These are phyloP conservation scores for Colletotrichum trifolii DNA, from an alignment of 2,329 filamentous ascomycete genomes.

Conservation along the genomic window DNA sequence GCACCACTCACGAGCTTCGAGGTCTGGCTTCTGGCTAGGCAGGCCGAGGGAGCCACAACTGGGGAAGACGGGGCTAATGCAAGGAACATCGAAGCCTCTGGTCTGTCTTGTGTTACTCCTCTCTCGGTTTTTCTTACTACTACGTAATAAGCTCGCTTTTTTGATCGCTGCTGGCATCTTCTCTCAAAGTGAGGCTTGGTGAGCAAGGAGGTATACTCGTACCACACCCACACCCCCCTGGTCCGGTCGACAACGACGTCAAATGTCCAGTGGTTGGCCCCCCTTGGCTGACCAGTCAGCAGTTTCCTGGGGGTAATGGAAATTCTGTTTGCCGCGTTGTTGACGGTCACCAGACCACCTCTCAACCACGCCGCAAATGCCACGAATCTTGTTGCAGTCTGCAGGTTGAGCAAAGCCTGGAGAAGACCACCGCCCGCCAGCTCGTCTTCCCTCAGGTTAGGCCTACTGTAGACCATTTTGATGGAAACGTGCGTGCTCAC, in stretches of 20 bases:
- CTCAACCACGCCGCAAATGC: slow-evolving; percentile 19
- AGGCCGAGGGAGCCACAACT: slow-evolving; percentile 12
- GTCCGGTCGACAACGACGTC: slow-evolving; percentile 24
- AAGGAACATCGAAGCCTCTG: slow-evolving; percentile 25
- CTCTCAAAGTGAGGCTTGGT: background rate
- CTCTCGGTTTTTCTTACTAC: no score
- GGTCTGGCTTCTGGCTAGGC: background rate
- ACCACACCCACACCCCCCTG: background rate
- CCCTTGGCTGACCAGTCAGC: slow-evolving; percentile 26
- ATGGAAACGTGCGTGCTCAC: slow-evolving; percentile 22
- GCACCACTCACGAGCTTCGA: background rate
- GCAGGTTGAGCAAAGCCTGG: slow-evolving; percentile 7
- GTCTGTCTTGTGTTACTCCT: no score
- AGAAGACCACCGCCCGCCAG: background rate
- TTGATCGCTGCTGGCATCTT: slow-evolving; percentile 25
- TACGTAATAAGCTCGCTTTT: background rate
- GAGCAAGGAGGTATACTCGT: no score
- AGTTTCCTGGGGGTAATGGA: slow-evolving; percentile 37
- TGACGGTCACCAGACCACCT: slow-evolving; percentile 30
- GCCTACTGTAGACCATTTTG: background rate
- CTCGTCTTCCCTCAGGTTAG: background rate
- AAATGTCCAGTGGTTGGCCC: slow-evolving; percentile 11
- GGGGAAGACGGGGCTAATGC: slow-evolving; percentile 35
- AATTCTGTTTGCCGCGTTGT: slow-evolving; percentile 24
- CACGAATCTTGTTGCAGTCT: slow-evolving; percentile 18